Evolutionary conservation across 2,329 filamentous ascomycete genomes (phyloP).

Genomic region (Alternaria hordeiaustralica): DNA sequence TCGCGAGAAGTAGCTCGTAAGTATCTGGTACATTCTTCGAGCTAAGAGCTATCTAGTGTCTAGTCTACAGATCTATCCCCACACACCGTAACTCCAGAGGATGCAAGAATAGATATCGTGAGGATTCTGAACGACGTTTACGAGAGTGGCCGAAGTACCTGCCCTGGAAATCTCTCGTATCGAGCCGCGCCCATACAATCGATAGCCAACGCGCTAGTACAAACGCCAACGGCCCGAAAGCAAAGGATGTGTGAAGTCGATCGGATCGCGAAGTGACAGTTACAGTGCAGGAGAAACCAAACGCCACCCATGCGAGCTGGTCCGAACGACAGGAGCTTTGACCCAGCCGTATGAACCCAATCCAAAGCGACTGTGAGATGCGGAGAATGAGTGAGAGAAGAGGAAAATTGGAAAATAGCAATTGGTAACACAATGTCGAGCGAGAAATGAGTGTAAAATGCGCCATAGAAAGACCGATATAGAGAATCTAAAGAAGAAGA

Average conservation of each 20-base stretch:
- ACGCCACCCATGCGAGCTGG: slow-evolving; percentile 16
- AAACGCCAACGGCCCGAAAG: slow-evolving; percentile 6
- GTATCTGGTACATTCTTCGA: not conserved
- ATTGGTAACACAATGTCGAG: not conserved
- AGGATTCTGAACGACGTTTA: not conserved
- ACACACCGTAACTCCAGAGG: not conserved
- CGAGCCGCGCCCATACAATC: slow-evolving; percentile 8
- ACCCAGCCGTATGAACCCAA: slow-evolving; percentile 9
- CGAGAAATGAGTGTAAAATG: not conserved
- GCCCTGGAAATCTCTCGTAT: slow-evolving; percentile 4
- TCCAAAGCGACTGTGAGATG: slow-evolving; percentile 4
- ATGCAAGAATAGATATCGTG: slow-evolving; percentile 10
- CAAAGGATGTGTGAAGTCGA: not conserved
- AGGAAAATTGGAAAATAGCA: not conserved
- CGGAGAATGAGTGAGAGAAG: not conserved
- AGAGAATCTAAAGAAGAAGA: slow-evolving; percentile 6
- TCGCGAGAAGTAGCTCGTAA: not conserved
- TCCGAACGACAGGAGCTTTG: not conserved
- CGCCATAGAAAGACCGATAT: not conserved
- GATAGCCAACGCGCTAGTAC: slow-evolving; percentile 17
- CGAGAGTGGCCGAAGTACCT: slow-evolving; percentile 15
- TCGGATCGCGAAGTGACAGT: slow-evolving; percentile 1
- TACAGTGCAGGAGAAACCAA: slow-evolving; percentile 1
- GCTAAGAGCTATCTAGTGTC: slow-evolving; percentile 1
- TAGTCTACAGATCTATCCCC: slow-evolving; percentile 1